Conservation (phyloP, 768 basidiomycete genomes). For the Filobasidium floriforme region DNA sequence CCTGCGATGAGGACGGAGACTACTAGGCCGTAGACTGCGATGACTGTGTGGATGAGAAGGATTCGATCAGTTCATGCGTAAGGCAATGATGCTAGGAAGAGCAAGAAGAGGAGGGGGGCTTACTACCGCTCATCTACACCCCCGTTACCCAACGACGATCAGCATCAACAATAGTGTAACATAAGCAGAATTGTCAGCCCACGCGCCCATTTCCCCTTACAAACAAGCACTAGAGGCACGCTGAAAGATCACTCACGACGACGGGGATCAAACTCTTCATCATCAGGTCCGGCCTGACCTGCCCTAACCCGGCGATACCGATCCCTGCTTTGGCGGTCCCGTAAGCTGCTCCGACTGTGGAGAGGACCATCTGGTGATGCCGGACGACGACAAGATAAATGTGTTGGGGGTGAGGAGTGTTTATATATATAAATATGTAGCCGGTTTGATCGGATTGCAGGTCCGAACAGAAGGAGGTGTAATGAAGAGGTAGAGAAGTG, state of each 20-base stretch:
- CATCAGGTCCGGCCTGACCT: constrained; percentile 83
- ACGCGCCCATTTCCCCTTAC: too few species aligned
- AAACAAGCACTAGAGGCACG: not conserved
- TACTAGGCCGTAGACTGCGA: constrained; percentile 93
- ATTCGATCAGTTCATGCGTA: too few species aligned
- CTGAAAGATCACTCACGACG: constrained; percentile 49
- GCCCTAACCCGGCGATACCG: constrained; percentile 88
- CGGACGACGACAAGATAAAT: too few species aligned
- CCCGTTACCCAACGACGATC: not conserved
- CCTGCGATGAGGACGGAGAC: constrained; percentile 89
- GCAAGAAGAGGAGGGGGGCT: constrained; percentile 15
- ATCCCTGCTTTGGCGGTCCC: constrained; percentile 96
- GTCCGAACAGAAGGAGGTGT: too few species aligned
- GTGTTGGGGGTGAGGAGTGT: too few species aligned
- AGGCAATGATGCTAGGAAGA: not conserved
- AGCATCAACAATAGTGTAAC: too few species aligned
- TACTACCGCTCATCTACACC: constrained; percentile 69
- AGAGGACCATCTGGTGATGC: constrained; percentile 74
- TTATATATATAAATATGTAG: too few species aligned
- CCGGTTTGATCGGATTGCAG: too few species aligned
- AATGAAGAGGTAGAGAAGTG: constrained; percentile 8
- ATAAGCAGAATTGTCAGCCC: too few species aligned
- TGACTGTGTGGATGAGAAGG: constrained; percentile 47
- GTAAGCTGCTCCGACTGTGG: constrained; percentile 88
- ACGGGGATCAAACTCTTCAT: constrained; percentile 98